These are phyloP conservation scores for Spinacia oleracea DNA, from an alignment of 179 eudicot species.

Conservation along the genomic window DNA sequence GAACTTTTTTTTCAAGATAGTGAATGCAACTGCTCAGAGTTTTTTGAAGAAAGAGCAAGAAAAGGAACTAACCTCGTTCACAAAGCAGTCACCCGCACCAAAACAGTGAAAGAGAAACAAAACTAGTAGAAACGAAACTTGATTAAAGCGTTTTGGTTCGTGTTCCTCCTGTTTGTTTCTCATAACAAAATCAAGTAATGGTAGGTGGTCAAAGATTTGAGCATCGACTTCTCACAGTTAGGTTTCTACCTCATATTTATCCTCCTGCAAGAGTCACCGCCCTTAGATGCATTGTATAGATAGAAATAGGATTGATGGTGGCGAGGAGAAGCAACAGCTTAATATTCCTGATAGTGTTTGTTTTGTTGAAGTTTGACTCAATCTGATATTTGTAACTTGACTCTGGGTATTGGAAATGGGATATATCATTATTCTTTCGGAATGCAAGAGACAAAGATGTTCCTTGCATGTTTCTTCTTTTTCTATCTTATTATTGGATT, in stretches of 20 bases:
- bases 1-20: conserved; percentile 78
- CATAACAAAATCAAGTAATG: conserved; percentile 6
- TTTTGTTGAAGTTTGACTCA: conserved; percentile 7
- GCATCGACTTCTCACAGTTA: conserved; percentile 9
- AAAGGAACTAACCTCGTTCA: conserved; percentile 34
- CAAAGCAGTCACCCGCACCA: conserved; percentile 36
- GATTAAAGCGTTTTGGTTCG: not conserved
- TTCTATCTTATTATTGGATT: not conserved
- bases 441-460: conserved; percentile 32
- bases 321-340: conserved; percentile 32
- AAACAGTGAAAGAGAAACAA: conserved; percentile 25
- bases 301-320: conserved; percentile 33
- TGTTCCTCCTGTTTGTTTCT: conserved; percentile 8
- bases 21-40: conserved; percentile 80
- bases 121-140: not conserved
- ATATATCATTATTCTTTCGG: conserved; percentile 29
- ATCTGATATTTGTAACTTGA: conserved; percentile 20
- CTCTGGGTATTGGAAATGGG: conserved; percentile 19
- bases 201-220: not conserved
- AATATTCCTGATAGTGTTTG: not conserved
- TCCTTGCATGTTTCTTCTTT: conserved; percentile 23
- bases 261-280: conserved; percentile 24
- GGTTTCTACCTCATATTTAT: conserved; percentile 25
- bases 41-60: conserved; percentile 82
- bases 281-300: conserved; percentile 35